Conservation (phyloP, 2,329 filamentous ascomycete genomes). For the Scedosporium aurantiacum region DNA sequence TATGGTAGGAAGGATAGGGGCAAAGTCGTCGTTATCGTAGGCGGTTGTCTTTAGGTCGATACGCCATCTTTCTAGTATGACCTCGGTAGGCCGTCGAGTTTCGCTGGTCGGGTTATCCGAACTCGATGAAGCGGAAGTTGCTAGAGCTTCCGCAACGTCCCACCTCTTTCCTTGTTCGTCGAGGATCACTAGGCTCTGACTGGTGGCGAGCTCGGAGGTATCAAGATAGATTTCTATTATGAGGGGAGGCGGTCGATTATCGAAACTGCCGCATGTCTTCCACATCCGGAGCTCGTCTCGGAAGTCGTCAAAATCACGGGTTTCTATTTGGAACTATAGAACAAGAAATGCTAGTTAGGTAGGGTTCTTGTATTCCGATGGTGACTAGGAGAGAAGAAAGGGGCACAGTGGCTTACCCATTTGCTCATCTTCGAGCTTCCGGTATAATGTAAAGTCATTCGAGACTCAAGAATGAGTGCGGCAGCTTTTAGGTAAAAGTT, state of each 20-base stretch:
- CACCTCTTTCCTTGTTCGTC: constrained; percentile 86
- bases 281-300: constrained; percentile 69
- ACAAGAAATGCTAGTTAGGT: neutral
- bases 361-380: too few species aligned
- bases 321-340: constrained; percentile 79
- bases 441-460: constrained; percentile 55
- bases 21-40: constrained; percentile 47
- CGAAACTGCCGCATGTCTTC: constrained; percentile 67
- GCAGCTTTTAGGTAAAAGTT: constrained; percentile 88
- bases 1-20: constrained; percentile 62
- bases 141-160: constrained; percentile 80
- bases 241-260: constrained; percentile 69
- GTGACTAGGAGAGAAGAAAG: neutral
- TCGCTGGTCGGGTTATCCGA: constrained; percentile 30
- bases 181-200: constrained; percentile 75
- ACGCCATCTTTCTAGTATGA: constrained; percentile 85
- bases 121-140: constrained; percentile 45
- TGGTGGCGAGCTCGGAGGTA: constrained; percentile 64
- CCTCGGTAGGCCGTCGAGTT: constrained; percentile 48
- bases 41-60: constrained; percentile 56
- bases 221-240: constrained; percentile 88
- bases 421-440: constrained; percentile 58
- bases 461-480: constrained; percentile 69
- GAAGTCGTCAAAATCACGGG: constrained; percentile 85
- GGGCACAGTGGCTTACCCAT: constrained; percentile 59